These are phyloP conservation scores for Fusarium mangiferae DNA, from an alignment of 2,329 filamentous ascomycete genomes.

Conservation along the genomic window DNA sequence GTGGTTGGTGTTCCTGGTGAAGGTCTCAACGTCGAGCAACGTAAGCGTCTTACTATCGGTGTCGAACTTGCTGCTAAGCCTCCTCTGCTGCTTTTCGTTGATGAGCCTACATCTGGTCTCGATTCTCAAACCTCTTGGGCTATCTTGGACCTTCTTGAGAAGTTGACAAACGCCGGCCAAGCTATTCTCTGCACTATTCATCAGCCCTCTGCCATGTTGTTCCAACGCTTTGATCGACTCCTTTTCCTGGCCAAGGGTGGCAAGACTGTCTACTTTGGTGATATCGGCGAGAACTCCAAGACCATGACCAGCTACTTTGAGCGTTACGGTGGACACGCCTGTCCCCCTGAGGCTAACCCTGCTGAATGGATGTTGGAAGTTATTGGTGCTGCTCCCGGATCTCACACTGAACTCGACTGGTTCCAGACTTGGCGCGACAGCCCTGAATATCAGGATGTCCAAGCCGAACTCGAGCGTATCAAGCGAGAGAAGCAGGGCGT, in stretches of 20 bases:
- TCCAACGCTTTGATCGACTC: conserved; percentile 88
- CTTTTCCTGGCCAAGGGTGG: conserved; percentile 82
- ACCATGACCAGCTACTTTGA: conserved; percentile 81
- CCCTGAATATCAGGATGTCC: conserved; percentile 65
- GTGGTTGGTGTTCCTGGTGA: conserved; percentile 91
- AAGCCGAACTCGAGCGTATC: conserved; percentile 67
- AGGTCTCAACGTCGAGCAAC: conserved; percentile 78
- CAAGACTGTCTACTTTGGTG: conserved; percentile 83
- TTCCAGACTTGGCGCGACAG: conserved; percentile 69
- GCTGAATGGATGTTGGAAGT: conserved; percentile 82
- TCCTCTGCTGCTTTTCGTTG: conserved; percentile 87
- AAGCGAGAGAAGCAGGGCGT: conserved; percentile 58
- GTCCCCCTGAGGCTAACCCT: conserved; percentile 77
- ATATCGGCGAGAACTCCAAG: conserved; percentile 77
- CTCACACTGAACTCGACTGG: conserved; percentile 73
- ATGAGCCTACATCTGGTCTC: conserved; percentile 94
- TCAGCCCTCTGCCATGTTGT: conserved; percentile 94
- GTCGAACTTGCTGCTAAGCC: conserved; percentile 97
- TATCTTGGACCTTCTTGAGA: conserved; percentile 87
- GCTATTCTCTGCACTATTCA: conserved; percentile 98
- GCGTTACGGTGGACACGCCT: conserved; percentile 72
- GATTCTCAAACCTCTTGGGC: conserved; percentile 95
- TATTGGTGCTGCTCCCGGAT: conserved; percentile 72
- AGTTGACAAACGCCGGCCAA: conserved; percentile 87
- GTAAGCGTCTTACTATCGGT: conserved; percentile 87